Evolutionary conservation across 257 asterid species (phyloP).

Genomic region (Nicotiana tabacum): DNA sequence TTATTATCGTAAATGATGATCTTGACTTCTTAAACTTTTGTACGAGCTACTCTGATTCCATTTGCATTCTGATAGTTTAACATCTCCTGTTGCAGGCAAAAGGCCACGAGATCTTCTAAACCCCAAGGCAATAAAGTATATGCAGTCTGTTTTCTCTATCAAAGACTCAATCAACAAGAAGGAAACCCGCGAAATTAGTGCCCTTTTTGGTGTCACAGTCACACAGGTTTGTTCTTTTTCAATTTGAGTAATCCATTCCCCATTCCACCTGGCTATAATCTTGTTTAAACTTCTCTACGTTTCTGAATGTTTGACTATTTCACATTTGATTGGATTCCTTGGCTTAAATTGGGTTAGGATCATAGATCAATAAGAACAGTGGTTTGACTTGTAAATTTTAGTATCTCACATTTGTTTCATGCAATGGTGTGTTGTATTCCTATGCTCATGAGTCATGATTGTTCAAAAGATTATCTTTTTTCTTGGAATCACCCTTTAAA

Average conservation of each 20-base stretch:
- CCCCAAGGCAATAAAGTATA: slow-evolving; percentile 88
- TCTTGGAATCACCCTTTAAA: background rate
- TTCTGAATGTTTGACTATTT: background rate
- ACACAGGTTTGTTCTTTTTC: slow-evolving; percentile 55
- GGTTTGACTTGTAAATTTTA: background rate
- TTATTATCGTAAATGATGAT: background rate
- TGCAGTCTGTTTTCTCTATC: slow-evolving; percentile 78
- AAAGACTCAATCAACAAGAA: slow-evolving; percentile 85
- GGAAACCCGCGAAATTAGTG: slow-evolving; percentile 87
- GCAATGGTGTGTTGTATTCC: background rate
- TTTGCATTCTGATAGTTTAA: slow-evolving; percentile 3
- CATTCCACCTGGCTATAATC: background rate
- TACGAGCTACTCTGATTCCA: background rate
- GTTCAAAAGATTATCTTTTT: background rate
- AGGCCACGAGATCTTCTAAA: slow-evolving; percentile 94
- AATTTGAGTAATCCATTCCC: background rate
- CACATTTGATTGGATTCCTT: background rate
- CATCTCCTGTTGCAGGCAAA: slow-evolving; percentile 52
- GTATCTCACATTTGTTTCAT: background rate
- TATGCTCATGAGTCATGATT: background rate
- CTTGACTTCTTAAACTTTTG: slow-evolving; percentile 5
- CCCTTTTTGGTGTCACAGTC: slow-evolving; percentile 88
- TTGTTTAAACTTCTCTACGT: background rate
- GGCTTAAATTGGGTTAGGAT: background rate
- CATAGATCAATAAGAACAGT: background rate